Evolutionary conservation across 2,329 filamentous ascomycete genomes (phyloP), one percentile per base, ranked within the genome.

Genomic region (Didymella arachidicola): DNA sequence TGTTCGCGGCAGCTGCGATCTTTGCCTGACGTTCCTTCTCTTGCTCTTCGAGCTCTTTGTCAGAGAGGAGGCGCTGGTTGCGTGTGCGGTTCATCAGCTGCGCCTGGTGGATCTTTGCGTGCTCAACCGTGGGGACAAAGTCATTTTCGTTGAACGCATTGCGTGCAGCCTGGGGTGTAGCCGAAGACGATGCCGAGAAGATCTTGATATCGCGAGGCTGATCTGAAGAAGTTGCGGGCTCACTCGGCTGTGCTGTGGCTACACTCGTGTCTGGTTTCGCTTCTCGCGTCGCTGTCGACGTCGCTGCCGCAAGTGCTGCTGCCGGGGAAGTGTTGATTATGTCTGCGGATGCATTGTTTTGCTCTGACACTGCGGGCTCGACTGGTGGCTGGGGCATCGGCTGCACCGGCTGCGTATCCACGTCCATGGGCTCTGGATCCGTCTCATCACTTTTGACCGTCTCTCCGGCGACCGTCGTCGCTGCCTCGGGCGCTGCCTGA

Each of bases 11-110:
- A 5, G 85, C 83, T 5, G 88, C 84, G 1, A 93, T 80, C 62
- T 83, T 88, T 29, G 88, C 87, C 45, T 86, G 84, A 51, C 89
- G 87, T 22, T 86, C 87, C 5, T 85, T 82, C 32, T 87, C 88
- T 64, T 88, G 87, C 25, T 88, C 87, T 34, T 87, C 89, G 11
- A 96, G 81, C 73, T 98, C 94, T 32, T 86, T 87, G 77, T 98
- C 93, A 0, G 92, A 96, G 6, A 86, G 86, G 1, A 98, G 85
- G 19, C 92, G 88, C 62, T 85, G 88, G 76, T 96, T 96, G 60
- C 88, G 86, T 2, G 86, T 82, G 44, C 80, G 81, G 32, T 83
- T 79, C 53, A 84, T 81, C 1, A 95, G 83, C 2, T 87, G 83
- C 12, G 85, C 83, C 78, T 95, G 93, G 77, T 89, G 91, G 36